Conservation (phyloP, 2,329 filamentous ascomycete species). For the Stenocarpella maydis region DNA sequence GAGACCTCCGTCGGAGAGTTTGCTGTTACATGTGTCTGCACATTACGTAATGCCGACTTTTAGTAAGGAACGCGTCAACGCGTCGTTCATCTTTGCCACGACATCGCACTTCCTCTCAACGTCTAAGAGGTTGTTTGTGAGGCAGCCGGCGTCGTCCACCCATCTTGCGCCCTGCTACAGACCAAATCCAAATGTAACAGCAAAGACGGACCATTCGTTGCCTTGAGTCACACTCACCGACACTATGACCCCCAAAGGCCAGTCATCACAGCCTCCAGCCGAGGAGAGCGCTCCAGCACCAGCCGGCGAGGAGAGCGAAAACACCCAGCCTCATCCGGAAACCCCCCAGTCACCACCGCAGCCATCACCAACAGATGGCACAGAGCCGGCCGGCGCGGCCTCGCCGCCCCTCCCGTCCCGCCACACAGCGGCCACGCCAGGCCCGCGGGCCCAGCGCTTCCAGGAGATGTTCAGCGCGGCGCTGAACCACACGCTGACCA, state of each 20-base stretch:
- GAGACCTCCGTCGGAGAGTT: background rate
- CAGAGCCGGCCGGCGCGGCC: constrained; percentile 34
- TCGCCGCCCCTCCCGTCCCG: constrained; percentile 52
- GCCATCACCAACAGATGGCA: constrained; percentile 13
- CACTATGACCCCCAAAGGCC: constrained; percentile 32
- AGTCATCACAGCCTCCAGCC: constrained; percentile 20
- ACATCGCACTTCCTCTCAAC: background rate
- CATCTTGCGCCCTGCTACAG: background rate
- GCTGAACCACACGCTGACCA: constrained; percentile 61
- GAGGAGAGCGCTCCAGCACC: background rate
- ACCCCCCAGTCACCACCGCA: background rate
- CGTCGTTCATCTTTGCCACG: background rate
- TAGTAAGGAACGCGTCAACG: constrained; percentile 23
- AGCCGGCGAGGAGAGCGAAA: constrained; percentile 9
- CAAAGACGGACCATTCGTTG: background rate
- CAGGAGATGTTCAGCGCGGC: constrained; percentile 61
- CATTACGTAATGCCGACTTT: constrained; percentile 16
- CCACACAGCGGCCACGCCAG: constrained; percentile 57
- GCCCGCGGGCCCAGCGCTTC: constrained; percentile 64
- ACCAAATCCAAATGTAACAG: background rate
- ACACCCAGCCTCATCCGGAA: constrained; percentile 6
- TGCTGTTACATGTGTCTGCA: background rate
- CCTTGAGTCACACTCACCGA: background rate
- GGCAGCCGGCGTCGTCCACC: background rate
- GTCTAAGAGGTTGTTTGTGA: background rate